Base-by-base conservation (phyloP, 1,284 basidiomycete genomes). In the Puccinia triticina region DNA sequence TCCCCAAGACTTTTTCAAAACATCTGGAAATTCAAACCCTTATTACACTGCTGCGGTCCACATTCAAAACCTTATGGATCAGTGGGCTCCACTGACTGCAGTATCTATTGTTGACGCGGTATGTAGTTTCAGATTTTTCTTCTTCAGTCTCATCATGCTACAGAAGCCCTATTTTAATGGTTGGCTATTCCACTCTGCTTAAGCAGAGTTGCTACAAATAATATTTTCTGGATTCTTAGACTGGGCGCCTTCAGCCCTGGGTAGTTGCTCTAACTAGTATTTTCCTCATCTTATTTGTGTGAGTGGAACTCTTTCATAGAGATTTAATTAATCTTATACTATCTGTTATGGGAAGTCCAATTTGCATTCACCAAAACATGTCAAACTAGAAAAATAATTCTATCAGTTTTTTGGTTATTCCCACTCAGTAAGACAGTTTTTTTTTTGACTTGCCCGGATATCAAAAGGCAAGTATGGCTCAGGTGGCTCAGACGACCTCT, bases 81-180 rank as follows among this genome's bases (percentile, higher is more conserved):
- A 75, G 21, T 32, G 73, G 50, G 73, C 73, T 23, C 73, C 73
- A 1, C 50, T 75, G 11, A 75, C 73, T 23, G 53, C 73, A 21
- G 73, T 75, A 5, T 75, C 73, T 43, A 40, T 75, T n/a, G 73
- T 75, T 23, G 73, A 75, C 23, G 73, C 57, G 73, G 73, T 75
- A 34, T n/a, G 64, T 66, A n/a, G 34, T n/a, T n/a, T n/a, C n/a
- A 72, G 4, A 48, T 72, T 72, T 34, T n/a, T n/a, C n/a, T n/a
- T n/a, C n/a, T n/a, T 43, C 14, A 26, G 26, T n/a, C 40, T 72
- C 18, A 18, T 37, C 21, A 40, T 66, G 7, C 37, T 11, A 32
- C 43, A 11, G 11, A 46, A 46, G 67, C 4, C 26, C 5, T n/a
- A 14, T n/a, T 1, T 32, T 14, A 71, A n/a, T 11, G 46, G 14